Base-by-base conservation (phyloP, 2,329 filamentous ascomycete species). In the Fusarium brevicatenulatum region DNA sequence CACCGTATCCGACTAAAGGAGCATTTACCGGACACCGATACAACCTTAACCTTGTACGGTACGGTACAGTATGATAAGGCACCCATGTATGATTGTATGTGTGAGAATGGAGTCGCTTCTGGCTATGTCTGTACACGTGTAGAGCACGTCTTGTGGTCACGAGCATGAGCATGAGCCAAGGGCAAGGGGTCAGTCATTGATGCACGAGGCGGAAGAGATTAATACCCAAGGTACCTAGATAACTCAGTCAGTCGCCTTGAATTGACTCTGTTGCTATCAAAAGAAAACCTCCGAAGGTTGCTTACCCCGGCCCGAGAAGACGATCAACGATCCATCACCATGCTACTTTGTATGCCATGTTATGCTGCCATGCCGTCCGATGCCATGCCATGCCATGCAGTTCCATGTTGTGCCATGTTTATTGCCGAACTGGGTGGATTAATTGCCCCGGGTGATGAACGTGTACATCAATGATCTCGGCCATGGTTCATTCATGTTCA, bases 211-310 rank as follows among this genome's bases (percentile, higher is more conserved):
- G 66, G 52, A 47, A 55, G 58, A 70, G 21, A 70, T 70, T 54
- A 47, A 44, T 50, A 30, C 44, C 25, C 25, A 47, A 30, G 44
- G 44, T 23, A 39, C n/a, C 32, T 23, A 19, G 30, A 25, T 52
- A 52, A 36, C n/a, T 52, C n/a, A 21, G 30, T 25, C 49, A 9
- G 3, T 9, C 10, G 65, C 63, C 65, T 68, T 55, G 42, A 66
- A 40, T 42, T 46, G 21, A 43, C 34, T 49, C 32, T 30, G 32
- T n/a, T 50, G 42, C 39, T 40, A 34, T 34, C 30, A 50, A 71
- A 63, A 37, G 67, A 73, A 73, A 73, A 71, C 63, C 71, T 73
- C 71, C 71, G 71, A 72, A 62, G 55, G 71, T 23, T 74, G 71
- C 39, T 37, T 47, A 59, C 66, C 70, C 70, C 50, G 53, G 70